Evolutionary conservation across 202 grass and related monocot genomes (phyloP).

Genomic region (Schoenoplectus tabernaemontani): DNA sequence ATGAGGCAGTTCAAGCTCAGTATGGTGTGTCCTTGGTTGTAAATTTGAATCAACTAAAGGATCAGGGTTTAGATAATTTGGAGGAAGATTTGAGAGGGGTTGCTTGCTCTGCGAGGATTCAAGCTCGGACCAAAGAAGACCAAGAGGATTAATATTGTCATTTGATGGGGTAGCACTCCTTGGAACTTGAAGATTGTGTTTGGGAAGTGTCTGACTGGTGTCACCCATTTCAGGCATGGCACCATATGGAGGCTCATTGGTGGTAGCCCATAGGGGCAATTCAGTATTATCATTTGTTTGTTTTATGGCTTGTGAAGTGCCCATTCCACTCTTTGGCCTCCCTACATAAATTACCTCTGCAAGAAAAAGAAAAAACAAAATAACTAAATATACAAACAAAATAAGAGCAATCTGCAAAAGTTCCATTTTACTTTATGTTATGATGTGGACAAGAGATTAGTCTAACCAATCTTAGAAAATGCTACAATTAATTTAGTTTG

Average conservation of each 20-base stretch:
- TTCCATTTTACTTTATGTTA: neutral
- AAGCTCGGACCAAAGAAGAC: constrained; percentile 93
- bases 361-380: constrained; percentile 32
- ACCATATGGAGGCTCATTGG: constrained; percentile 25
- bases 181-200: constrained; percentile 4
- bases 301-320: constrained; percentile 33
- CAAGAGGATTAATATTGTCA: constrained; percentile 75
- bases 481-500: neutral
- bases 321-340: constrained; percentile 46
- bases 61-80: constrained; percentile 41
- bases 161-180: constrained; percentile 39
- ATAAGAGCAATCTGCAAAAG: neutral
- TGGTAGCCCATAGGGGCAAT: neutral
- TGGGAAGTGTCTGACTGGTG: constrained; percentile 22
- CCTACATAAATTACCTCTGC: constrained; percentile 81
- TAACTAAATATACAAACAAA: constrained; percentile 10
- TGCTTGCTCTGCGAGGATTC: constrained; percentile 77
- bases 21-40: constrained; percentile 33
- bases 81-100: constrained; percentile 67
- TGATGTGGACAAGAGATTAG: no score
- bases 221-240: constrained; percentile 33
- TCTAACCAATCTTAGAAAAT: neutral
- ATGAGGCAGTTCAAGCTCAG: constrained; percentile 50
- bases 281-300: constrained; percentile 17
- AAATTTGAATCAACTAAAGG: constrained; percentile 42